These are phyloP conservation scores for Trichoderma breve DNA, from an alignment of 2,329 filamentous ascomycete genomes.

Conservation along the genomic window DNA sequence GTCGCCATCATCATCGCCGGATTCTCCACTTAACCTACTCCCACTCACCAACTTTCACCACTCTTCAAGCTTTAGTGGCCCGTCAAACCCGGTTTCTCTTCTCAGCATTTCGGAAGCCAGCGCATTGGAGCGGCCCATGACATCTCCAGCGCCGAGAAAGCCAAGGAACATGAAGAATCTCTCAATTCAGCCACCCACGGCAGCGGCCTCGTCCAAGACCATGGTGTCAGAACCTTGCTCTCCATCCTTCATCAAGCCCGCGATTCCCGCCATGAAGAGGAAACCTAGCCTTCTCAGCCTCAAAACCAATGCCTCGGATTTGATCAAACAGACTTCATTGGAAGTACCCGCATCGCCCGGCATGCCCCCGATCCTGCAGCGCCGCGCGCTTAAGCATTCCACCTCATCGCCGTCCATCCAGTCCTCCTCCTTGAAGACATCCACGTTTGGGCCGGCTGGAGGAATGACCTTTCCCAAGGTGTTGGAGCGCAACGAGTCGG, in stretches of 20 bases:
- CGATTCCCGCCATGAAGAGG: constrained; percentile 66
- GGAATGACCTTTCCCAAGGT: constrained; percentile 65
- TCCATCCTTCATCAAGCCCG: constrained; percentile 77
- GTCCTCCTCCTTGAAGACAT: constrained; percentile 55
- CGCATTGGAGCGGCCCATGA: constrained; percentile 58
- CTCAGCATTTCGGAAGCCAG: constrained; percentile 44
- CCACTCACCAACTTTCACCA: constrained; percentile 68
- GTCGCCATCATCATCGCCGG: constrained; percentile 87
- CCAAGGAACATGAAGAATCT: constrained; percentile 82
- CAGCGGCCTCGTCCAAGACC: constrained; percentile 46
- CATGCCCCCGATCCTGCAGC: constrained; percentile 58
- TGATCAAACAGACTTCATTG: constrained; percentile 47
- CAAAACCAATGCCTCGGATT: constrained; percentile 65
- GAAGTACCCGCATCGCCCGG: constrained; percentile 57
- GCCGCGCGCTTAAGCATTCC: constrained; percentile 64
- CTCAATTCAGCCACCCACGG: constrained; percentile 65
- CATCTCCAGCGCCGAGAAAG: constrained; percentile 67
- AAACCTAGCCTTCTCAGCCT: constrained; percentile 77
- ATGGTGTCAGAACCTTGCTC: constrained; percentile 66
- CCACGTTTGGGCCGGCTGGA: constrained; percentile 58
- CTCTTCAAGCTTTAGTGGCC: constrained; percentile 54
- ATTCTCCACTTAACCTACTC: constrained; percentile 76
- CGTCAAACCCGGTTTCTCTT: constrained; percentile 39
- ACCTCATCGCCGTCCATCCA: constrained; percentile 67
- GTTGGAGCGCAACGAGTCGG: constrained; percentile 58